Evolutionary conservation across 2,329 filamentous ascomycete genomes (phyloP), one percentile per base, ranked within the genome.

Genomic region (Lasiodiplodia gonubiensis): DNA sequence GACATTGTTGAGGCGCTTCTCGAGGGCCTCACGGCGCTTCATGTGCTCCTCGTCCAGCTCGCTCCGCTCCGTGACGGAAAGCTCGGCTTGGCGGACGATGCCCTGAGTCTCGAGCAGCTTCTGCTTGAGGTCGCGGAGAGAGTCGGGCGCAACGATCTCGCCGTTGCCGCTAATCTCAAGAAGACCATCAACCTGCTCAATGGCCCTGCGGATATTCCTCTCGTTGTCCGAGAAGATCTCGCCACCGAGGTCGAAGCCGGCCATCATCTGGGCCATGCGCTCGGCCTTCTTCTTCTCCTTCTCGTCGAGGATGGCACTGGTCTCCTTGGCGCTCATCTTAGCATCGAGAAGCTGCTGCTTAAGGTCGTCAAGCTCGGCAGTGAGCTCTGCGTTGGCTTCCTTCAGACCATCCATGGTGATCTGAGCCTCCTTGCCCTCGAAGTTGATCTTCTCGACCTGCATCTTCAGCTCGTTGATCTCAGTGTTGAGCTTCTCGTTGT

Each of bases 251-350:
- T 99, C 94, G 74, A 99, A 98, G 3, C 94, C 93, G 68, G 95
- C 95, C 94, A 99, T 97, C 95, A 99, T 99, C 86, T 97, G 92
- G 52, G 95, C 95, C 95, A 99, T 99, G 81, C 96, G 95, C 82
- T 99, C 95, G 0, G 94, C 93, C 86, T 99, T 99, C 83, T 93
- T 94, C 85, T 93, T 94, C 81, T 98, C 96, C 85, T 99, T 99
- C 81, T 98, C 95, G 73, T 98, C 94, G 23, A 96, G 83, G 18
- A 93, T 90, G 10, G 93, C 93, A 53, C 88, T 93, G 1, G 92
- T 94, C 81, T 98, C 95, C 82, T 95, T 97, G 67, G 94, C 93
- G 72, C 89, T 95, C 92, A 98, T 97, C 83, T 94, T 94, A 55
- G 95, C 93, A 78, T 98, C 94, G 21, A 98, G 86, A 64, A 99